Conservation (phyloP, 768 basidiomycete genomes). For the Clitopilus hobsonii region DNA sequence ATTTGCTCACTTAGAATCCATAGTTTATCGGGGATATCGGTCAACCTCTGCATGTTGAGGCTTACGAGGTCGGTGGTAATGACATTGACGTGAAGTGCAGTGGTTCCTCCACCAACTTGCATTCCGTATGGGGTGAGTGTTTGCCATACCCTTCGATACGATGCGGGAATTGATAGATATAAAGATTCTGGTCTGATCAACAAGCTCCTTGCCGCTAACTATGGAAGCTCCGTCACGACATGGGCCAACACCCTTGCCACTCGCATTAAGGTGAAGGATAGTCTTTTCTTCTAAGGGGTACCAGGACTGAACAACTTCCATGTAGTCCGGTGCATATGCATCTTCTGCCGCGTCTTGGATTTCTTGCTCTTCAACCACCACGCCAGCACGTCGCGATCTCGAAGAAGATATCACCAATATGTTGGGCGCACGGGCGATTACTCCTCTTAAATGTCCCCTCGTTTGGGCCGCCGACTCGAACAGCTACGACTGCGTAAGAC, state of each 20-base stretch:
- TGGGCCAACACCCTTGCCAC: conserved; percentile 34
- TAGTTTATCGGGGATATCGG: conserved; percentile 46
- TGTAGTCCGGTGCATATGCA: conserved; percentile 27
- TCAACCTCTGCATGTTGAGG: conserved; percentile 47
- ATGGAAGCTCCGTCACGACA: conserved; percentile 27
- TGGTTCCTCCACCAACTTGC: conserved; percentile 37
- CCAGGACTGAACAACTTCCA: background rate
- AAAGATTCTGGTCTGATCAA: conserved; percentile 38
- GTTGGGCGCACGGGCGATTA: conserved; percentile 25
- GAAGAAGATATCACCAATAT: conserved; percentile 26
- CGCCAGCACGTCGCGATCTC: conserved; percentile 21
- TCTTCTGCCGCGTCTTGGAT: conserved; percentile 30
- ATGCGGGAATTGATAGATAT: too few species aligned
- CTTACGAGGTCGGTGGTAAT: conserved; percentile 38
- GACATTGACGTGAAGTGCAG: conserved; percentile 33
- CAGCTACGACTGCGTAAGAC: conserved; percentile 36
- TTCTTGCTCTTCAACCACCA: conserved; percentile 32
- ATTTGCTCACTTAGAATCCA: background rate
- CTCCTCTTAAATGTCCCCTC: conserved; percentile 40
- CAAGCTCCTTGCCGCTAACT: conserved; percentile 27
- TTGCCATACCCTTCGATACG: too few species aligned
- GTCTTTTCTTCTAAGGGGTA: background rate
- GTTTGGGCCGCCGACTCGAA: conserved; percentile 46
- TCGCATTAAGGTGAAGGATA: conserved; percentile 33
- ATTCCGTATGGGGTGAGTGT: conserved; percentile 35